Evolutionary conservation across 768 basidiomycete species (phyloP), one percentile per base, ranked within the genome.

Genomic region (Collybiopsis confluens): DNA sequence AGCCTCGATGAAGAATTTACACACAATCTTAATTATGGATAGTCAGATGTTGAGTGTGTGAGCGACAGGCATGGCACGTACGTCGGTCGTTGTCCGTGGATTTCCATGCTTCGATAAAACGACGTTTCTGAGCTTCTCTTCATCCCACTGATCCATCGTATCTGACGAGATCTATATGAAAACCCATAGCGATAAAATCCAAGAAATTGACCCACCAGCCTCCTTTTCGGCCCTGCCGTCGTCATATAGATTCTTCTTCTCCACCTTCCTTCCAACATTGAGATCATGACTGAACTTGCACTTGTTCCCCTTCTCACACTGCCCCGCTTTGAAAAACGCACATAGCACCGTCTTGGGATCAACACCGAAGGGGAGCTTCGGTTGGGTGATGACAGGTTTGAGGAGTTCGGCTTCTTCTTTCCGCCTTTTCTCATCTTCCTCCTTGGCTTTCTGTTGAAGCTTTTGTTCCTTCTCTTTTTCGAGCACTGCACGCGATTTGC

Each of bases 141-240:
- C 90, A 70, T 97, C 93, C 97, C 97, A 99, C 57, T 75, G 84
- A 61, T 97, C 94, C 97, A 98, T 98, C 10, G 92, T 94, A 71
- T 98, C 95, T 94, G 58, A 35, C 52, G 38, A 38, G 15, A 9
- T 26, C 27, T 13, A 24, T 11, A 11, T 53, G 33, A 44, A 28
- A 27, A 50, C 16, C 11, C 26, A 33, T n/a, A n/a, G n/a, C n/a
- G n/a, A n/a, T n/a, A n/a, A n/a, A n/a, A n/a, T n/a, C n/a, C n/a
- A 45, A 54, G 15, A 35, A 37, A 62, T 23, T 4, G 21, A 71
- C 81, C 24, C 57, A 90, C 92, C 91, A 47, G 72, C 68, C 61
- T 79, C 64, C 70, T 94, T 88, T 57, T 93, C 90, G 66, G 90
- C 90, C 57, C 96, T 77, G 50, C 67, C 75, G 68, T 99, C 97